phyloP scores from a whole-genome alignment of 2,329 filamentous ascomycete genomes.

The Hymenoscyphus fructigenus region DNA sequence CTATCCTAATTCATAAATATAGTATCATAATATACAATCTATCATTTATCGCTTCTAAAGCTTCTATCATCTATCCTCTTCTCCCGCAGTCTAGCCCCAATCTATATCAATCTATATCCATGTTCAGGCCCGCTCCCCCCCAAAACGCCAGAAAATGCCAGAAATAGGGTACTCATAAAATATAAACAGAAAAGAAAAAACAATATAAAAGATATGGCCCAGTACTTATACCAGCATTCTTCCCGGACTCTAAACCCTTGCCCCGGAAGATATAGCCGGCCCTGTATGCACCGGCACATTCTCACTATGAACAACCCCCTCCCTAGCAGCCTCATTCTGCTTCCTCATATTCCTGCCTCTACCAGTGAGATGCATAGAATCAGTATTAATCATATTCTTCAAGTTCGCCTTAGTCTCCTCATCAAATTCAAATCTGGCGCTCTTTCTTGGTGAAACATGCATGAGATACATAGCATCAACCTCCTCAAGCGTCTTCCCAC shows the following conservation, averaged over 20 bases:
- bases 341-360: constrained; percentile 22
- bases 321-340: constrained; percentile 53
- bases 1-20: neutral
- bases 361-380: constrained; percentile 24
- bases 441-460: constrained; percentile 39
- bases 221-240: no score
- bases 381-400: constrained; percentile 28
- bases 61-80: neutral
- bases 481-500: constrained; percentile 27
- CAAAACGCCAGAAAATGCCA: neutral
- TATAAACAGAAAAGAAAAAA: neutral
- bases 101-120: neutral
- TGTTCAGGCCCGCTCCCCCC: no score
- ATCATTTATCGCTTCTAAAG: neutral
- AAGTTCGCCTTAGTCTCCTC: constrained; percentile 16
- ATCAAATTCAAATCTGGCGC: constrained; percentile 21
- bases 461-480: constrained; percentile 32
- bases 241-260: neutral
- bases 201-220: neutral
- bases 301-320: constrained; percentile 6
- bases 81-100: neutral
- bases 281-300: constrained; percentile 1
- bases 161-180: neutral
- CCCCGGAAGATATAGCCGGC: neutral
- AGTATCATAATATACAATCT: constrained; percentile 1